phyloP scores from a whole-genome alignment of 345 rosid species.

The Draba incana region DNA sequence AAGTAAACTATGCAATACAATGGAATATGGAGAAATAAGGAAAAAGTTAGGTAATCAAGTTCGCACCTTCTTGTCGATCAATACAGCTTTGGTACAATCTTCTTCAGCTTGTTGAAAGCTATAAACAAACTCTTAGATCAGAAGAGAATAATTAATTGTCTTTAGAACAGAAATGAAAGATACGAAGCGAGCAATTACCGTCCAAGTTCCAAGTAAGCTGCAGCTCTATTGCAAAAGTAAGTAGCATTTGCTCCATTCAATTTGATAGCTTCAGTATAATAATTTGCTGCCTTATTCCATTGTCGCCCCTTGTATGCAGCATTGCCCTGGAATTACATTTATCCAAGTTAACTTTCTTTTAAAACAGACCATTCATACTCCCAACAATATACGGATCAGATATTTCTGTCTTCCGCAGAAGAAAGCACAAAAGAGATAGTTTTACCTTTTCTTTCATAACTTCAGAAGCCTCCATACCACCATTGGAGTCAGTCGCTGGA shows the following conservation, averaged over 20 bases:
- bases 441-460: constrained; percentile 87
- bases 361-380: constrained; percentile 3
- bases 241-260: constrained; percentile 73
- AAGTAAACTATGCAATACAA: neutral
- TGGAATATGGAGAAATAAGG: constrained; percentile 12
- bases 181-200: constrained; percentile 48
- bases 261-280: constrained; percentile 85
- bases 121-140: constrained; percentile 37
- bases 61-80: constrained; percentile 80
- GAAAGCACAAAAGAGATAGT: constrained; percentile 19
- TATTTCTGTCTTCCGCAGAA: neutral
- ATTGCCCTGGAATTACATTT: constrained; percentile 69
- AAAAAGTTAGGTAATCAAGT: constrained; percentile 18
- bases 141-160: constrained; percentile 6
- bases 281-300: constrained; percentile 85
- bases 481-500: constrained; percentile 54
- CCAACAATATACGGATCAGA: constrained; percentile 4
- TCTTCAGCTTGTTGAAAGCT: constrained; percentile 93
- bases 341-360: constrained; percentile 14
- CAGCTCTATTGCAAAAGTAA: constrained; percentile 81
- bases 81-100: constrained; percentile 77
- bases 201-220: constrained; percentile 81
- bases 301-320: constrained; percentile 80
- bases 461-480: constrained; percentile 71
- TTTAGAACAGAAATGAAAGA: constrained; percentile 25